These are phyloP conservation scores for Leccinum variicolor DNA, from an alignment of 768 basidiomycete species.

Conservation along the genomic window DNA sequence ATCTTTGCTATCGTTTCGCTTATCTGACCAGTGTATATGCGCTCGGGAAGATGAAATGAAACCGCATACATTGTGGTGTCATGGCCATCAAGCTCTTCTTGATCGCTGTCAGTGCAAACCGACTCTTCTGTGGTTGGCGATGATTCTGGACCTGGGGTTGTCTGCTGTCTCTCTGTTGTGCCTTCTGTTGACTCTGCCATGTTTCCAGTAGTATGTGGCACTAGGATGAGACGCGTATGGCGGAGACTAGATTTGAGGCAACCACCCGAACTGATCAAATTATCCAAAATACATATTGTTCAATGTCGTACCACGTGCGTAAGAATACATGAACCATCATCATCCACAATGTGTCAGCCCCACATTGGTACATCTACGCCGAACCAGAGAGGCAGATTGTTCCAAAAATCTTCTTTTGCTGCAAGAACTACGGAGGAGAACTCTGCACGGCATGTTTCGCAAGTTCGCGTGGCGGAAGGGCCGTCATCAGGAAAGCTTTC, in stretches of 20 bases:
- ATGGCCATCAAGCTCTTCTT: slow-evolving; percentile 10
- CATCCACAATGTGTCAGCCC: slow-evolving; percentile 22
- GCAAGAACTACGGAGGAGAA: slow-evolving; percentile 58
- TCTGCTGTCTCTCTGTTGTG: neutral
- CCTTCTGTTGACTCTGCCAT: neutral
- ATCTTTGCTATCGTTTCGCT: slow-evolving; percentile 28
- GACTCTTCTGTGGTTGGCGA: neutral
- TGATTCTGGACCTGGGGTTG: neutral
- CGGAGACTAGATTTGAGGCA: neutral
- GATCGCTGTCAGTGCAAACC: slow-evolving; percentile 3
- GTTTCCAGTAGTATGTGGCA: neutral
- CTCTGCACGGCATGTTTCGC: slow-evolving; percentile 61
- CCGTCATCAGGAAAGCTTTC: slow-evolving; percentile 43
- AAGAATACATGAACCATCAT: slow-evolving; percentile 13
- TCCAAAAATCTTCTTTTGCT: slow-evolving; percentile 65
- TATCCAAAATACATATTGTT: neutral
- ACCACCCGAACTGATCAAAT: neutral
- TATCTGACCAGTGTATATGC: slow-evolving; percentile 2
- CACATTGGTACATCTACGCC: slow-evolving; percentile 45
- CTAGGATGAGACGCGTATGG: neutral
- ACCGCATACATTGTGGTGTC: slow-evolving; percentile 8
- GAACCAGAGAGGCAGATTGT: slow-evolving; percentile 63
- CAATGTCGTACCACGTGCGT: neutral
- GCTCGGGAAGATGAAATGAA: neutral
- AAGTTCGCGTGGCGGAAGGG: slow-evolving; percentile 49